Evolutionary conservation across 2,329 filamentous ascomycete genomes (phyloP).

Genomic region (Stemphylium beticola): DNA sequence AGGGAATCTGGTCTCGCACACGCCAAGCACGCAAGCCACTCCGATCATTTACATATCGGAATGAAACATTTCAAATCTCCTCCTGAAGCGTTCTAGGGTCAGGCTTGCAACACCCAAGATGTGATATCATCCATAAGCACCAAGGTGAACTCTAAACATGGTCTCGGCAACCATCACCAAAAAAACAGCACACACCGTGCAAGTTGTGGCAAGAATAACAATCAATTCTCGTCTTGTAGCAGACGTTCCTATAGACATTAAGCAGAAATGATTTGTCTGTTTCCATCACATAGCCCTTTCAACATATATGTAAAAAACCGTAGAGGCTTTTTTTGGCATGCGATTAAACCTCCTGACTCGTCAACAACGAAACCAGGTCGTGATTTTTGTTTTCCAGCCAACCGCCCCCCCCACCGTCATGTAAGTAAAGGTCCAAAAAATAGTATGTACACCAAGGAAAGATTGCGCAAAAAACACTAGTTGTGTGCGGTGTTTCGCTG

Average conservation of each 20-base stretch:
- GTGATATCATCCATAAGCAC: too few species aligned
- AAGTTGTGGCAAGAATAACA: background rate
- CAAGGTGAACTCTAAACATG: too few species aligned
- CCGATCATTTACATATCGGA: too few species aligned
- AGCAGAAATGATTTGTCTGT: conserved; percentile 8
- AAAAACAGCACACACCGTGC: background rate
- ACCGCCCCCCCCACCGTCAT: conserved; percentile 7
- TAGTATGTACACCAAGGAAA: conserved; percentile 22
- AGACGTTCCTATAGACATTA: conserved; percentile 11
- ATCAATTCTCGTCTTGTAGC: conserved; percentile 3
- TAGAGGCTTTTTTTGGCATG: background rate
- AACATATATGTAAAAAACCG: conserved; percentile 1
- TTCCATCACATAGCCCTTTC: conserved; percentile 6
- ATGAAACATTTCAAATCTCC: too few species aligned
- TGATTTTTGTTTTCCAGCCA: background rate
- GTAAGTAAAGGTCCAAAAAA: background rate
- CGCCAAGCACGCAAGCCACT: too few species aligned
- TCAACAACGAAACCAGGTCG: conserved; percentile 14
- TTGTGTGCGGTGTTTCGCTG: conserved; percentile 3
- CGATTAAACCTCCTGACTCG: background rate
- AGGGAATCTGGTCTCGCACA: too few species aligned
- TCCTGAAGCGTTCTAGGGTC: too few species aligned
- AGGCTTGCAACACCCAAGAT: too few species aligned
- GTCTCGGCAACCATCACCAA: too few species aligned
- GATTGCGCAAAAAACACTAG: conserved; percentile 1